Percentiles rank a stretch among this genome's conserved stretches.
Conservation (phyloP, 192 early-diverging fungal genomes). For the Backusella australiensis region DNA sequence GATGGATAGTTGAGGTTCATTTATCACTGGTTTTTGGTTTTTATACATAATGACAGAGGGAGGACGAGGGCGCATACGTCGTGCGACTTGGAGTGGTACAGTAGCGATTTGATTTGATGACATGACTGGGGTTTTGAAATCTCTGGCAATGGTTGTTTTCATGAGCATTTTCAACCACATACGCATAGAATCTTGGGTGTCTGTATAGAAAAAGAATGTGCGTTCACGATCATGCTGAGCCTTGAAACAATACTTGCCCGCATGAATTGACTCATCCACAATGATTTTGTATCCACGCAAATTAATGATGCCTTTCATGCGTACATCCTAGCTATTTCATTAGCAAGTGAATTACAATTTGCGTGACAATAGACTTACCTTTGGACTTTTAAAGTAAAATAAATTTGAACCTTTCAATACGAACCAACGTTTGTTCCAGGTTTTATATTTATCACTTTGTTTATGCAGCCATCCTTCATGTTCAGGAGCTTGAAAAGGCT, state of each 20-base stretch:
- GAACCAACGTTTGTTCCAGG: constrained; percentile 63
- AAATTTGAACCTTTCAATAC: constrained; percentile 56
- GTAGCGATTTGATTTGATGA: constrained; percentile 60
- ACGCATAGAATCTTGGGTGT: constrained; percentile 47
- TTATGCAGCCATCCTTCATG: constrained; percentile 62
- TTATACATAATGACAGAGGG: constrained; percentile 44
- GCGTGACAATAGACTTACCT: constrained; percentile 13
- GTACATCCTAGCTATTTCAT: constrained; percentile 22
- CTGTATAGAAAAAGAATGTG: constrained; percentile 60
- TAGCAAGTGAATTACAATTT: not conserved
- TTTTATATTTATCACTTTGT: constrained; percentile 55
- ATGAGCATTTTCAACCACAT: constrained; percentile 60
- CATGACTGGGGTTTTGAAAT: constrained; percentile 52
- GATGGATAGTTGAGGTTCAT: constrained; percentile 16
- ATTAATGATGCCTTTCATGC: constrained; percentile 59
- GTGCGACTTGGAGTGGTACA: constrained; percentile 52
- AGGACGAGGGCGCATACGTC: constrained; percentile 54
- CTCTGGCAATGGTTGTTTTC: constrained; percentile 61
- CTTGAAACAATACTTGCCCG: constrained; percentile 64
- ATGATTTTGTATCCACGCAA: constrained; percentile 58
- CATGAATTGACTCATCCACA: constrained; percentile 56
- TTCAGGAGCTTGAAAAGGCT: constrained; percentile 43
- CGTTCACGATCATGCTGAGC: constrained; percentile 55
- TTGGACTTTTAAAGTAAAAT: constrained; percentile 59
- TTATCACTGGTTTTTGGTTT: not conserved